Percentiles rank a stretch among this genome's conserved stretches.
These are phyloP conservation scores for Herpotrichia juniperi DNA, from an alignment of 2,329 filamentous ascomycete species.

Conservation along the genomic window DNA sequence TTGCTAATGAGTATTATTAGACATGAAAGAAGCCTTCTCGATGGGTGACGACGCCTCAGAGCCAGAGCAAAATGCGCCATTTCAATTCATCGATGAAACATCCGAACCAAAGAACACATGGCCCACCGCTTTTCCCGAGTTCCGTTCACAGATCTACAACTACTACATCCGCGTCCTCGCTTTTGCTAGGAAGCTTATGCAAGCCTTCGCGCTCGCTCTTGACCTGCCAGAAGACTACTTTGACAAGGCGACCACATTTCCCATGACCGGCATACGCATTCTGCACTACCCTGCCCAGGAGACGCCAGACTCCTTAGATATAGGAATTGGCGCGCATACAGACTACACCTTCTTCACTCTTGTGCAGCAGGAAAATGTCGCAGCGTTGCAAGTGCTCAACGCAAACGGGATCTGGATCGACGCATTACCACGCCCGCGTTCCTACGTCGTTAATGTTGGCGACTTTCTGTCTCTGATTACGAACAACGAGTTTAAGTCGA, in stretches of 20 bases:
- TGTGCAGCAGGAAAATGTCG: constrained; percentile 12
- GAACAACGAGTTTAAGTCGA: constrained; percentile 37
- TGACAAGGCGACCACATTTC: constrained; percentile 37
- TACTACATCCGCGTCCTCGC: constrained; percentile 42
- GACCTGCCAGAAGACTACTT: constrained; percentile 39
- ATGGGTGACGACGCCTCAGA: constrained; percentile 48
- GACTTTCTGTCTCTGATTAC: constrained; percentile 41
- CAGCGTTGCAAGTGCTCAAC: constrained; percentile 41
- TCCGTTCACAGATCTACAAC: constrained; percentile 37
- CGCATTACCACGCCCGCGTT: constrained; percentile 35
- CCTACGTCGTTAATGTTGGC: constrained; percentile 44
- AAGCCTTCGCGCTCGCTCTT: constrained; percentile 41
- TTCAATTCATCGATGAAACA: constrained; percentile 5
- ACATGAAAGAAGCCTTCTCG: constrained; percentile 41
- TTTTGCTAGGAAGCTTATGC: constrained; percentile 40
- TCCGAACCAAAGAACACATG: constrained; percentile 37
- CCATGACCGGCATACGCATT: constrained; percentile 38
- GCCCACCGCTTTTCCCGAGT: constrained; percentile 39
- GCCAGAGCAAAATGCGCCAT: constrained; percentile 42
- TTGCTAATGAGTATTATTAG: constrained; percentile 17
- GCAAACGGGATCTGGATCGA: constrained; percentile 41
- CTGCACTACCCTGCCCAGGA: constrained; percentile 21
- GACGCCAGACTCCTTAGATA: constrained; percentile 7
- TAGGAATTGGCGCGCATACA: constrained; percentile 22
- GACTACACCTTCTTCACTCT: constrained; percentile 19